phyloP scores from a whole-genome alignment of 2,329 filamentous ascomycete genomes.

The Aspergillus caelatus region DNA sequence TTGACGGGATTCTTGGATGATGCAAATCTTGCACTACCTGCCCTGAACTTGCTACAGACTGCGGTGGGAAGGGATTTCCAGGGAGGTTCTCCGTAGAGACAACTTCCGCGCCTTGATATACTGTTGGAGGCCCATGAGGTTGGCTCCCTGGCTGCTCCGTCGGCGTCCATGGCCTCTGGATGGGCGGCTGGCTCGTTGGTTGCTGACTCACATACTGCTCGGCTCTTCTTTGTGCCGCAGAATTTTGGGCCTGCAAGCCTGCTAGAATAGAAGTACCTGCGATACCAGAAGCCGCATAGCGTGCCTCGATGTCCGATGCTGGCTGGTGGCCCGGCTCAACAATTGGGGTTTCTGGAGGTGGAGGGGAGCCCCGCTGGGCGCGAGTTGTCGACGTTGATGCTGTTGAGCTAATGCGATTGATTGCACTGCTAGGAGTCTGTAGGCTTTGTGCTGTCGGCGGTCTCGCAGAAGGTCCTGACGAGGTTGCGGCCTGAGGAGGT shows the following conservation, averaged over 20 bases:
- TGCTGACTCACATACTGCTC: slow-evolving; percentile 71
- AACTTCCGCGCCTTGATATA: slow-evolving; percentile 83
- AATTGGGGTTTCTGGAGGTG: slow-evolving; percentile 89
- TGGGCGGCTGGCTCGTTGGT: slow-evolving; percentile 40
- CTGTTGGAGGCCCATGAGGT: slow-evolving; percentile 84
- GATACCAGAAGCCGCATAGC: slow-evolving; percentile 89
- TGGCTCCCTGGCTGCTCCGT: slow-evolving; percentile 86
- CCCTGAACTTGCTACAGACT: slow-evolving; percentile 23
- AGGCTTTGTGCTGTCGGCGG: slow-evolving; percentile 38
- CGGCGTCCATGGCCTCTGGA: slow-evolving; percentile 82
- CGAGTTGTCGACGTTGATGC: slow-evolving; percentile 92
- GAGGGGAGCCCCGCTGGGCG: slow-evolving; percentile 88
- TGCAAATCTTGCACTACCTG: slow-evolving; percentile 25
- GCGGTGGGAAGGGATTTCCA: slow-evolving; percentile 37
- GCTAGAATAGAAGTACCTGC: slow-evolving; percentile 81
- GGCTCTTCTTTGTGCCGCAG: slow-evolving; percentile 77
- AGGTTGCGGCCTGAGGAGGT: slow-evolving; percentile 46
- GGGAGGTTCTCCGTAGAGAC: slow-evolving; percentile 53
- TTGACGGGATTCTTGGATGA: slow-evolving; percentile 56
- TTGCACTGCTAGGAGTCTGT: slow-evolving; percentile 55
- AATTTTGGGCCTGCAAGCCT: slow-evolving; percentile 72
- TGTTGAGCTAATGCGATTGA: slow-evolving; percentile 72
- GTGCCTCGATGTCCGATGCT: slow-evolving; percentile 82
- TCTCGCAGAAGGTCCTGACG: slow-evolving; percentile 25
- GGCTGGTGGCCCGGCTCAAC: slow-evolving; percentile 71